Evolutionary conservation across 129 eudicot genomes (phyloP), one percentile per base, ranked within the genome.

Genomic region (Lonicera japonica): DNA sequence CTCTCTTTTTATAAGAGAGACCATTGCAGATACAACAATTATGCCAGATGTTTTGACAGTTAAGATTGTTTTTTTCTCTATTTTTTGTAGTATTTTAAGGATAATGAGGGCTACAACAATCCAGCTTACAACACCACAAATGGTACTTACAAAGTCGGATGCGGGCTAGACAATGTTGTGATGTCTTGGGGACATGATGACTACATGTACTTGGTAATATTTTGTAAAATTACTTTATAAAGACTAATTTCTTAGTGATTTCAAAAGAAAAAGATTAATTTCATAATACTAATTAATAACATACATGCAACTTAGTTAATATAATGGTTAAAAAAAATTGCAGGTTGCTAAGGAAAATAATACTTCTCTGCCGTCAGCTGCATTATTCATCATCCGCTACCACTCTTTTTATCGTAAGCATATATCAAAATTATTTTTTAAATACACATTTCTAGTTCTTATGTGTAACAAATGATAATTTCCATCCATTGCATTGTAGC

Each of bases 111-210:
- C 62, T 53, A 38, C 23, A 60, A 82, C 20, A 84, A 82, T 51
- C 79, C 91, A 4, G 54, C 53, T 51, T 92, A 87, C 79, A 85
- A 73, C 53, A 80, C 88, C 18, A 84, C 82, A 70, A 70, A 70
- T 52, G 98, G 98, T 5, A 60, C 87, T 48, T 92, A 92, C 67
- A 4, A 69, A 1, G 80, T 84, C 75, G 95, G 96, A 47, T 87
- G 95, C 72, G 98, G 98, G 19, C 81, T 92, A 0, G 82, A 87
- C 11, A 92, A 92, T 77, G 96, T 92, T 15, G 61, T 71, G 64
- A 76, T 92, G 57, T 87, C 98, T 57, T 92, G 95, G 95, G 98
- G 98, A 11, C 98, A 92, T 68, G 98, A 91, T 66, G 95, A 91
- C 47, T 91, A 90, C 73, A 87, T 91, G 97, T 91, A 84, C 65